phyloP scores from a whole-genome alignment of 1,284 basidiomycete species.

The Leccinum griseonigrum region DNA sequence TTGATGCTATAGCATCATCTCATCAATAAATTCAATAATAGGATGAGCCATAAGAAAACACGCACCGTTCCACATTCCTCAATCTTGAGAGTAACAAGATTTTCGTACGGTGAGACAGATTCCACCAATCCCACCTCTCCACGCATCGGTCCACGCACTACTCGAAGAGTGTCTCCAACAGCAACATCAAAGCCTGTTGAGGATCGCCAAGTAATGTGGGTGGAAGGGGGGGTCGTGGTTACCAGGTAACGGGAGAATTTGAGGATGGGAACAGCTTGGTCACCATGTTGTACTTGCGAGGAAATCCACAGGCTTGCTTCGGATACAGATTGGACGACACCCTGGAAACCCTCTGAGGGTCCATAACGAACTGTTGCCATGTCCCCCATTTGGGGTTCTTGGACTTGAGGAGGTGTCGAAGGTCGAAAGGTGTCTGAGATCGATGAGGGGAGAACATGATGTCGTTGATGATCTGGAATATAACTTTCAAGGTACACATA shows the following conservation, averaged over 20 bases:
- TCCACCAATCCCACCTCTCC: neutral
- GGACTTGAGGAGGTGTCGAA: neutral
- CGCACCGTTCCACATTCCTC: neutral
- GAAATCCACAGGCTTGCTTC: neutral
- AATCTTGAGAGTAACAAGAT: neutral
- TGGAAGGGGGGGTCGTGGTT: neutral
- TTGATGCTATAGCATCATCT: neutral
- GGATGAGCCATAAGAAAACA: neutral
- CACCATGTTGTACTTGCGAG: neutral
- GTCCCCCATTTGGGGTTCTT: neutral
- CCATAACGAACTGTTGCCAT: neutral
- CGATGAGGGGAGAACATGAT: neutral
- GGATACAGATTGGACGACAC: neutral
- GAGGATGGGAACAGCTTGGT: neutral
- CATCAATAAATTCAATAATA: neutral
- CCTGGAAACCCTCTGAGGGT: neutral
- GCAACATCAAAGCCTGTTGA: neutral
- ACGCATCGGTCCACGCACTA: neutral
- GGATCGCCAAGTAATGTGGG: neutral
- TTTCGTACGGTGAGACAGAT: neutral
- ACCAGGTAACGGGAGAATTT: neutral
- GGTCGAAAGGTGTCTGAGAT: neutral
- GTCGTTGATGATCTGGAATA: neutral
- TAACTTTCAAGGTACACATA: neutral
- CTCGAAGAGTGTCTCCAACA: neutral